Conservation (phyloP, 2,329 filamentous ascomycete species). For the Botrytis pseudocinerea region DNA sequence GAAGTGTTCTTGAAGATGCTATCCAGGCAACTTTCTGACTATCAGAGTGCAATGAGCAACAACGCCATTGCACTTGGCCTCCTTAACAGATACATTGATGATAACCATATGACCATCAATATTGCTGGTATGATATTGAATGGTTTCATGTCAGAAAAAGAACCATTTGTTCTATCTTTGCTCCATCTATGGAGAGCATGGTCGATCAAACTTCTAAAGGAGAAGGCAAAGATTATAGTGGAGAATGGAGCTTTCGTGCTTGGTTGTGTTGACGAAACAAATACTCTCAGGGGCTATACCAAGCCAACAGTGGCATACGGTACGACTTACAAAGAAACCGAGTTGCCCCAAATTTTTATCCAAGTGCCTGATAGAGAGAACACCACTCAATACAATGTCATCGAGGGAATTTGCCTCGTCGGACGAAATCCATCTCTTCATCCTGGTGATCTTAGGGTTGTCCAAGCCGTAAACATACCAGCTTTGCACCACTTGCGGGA, state of each 20-base stretch:
- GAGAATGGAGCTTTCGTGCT: slow-evolving; percentile 84
- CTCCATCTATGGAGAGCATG: slow-evolving; percentile 84
- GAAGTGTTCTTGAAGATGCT: slow-evolving; percentile 68
- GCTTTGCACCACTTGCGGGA: slow-evolving; percentile 76
- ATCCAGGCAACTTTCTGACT: slow-evolving; percentile 63
- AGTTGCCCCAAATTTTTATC: slow-evolving; percentile 83
- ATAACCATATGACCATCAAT: slow-evolving; percentile 75
- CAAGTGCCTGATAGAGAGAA: slow-evolving; percentile 67
- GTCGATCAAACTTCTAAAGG: slow-evolving; percentile 86
- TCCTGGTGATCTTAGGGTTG: slow-evolving; percentile 86
- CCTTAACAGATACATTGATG: slow-evolving; percentile 75
- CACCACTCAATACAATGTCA: slow-evolving; percentile 57
- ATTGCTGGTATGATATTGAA: slow-evolving; percentile 76
- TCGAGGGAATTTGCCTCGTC: slow-evolving; percentile 77
- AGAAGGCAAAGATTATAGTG: slow-evolving; percentile 84
- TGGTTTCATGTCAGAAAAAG: slow-evolving; percentile 71
- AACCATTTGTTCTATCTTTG: slow-evolving; percentile 81
- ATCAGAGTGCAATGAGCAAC: slow-evolving; percentile 69
- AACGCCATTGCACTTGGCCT: slow-evolving; percentile 64
- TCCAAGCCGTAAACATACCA: slow-evolving; percentile 75
- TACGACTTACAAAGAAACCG: slow-evolving; percentile 45
- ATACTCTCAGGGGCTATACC: slow-evolving; percentile 70
- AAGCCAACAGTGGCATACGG: slow-evolving; percentile 43
- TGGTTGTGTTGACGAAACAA: slow-evolving; percentile 85
- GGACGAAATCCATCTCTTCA: slow-evolving; percentile 93